These are phyloP conservation scores for Mycena leptocephala DNA, from an alignment of 768 basidiomycete genomes.

Conservation along the genomic window DNA sequence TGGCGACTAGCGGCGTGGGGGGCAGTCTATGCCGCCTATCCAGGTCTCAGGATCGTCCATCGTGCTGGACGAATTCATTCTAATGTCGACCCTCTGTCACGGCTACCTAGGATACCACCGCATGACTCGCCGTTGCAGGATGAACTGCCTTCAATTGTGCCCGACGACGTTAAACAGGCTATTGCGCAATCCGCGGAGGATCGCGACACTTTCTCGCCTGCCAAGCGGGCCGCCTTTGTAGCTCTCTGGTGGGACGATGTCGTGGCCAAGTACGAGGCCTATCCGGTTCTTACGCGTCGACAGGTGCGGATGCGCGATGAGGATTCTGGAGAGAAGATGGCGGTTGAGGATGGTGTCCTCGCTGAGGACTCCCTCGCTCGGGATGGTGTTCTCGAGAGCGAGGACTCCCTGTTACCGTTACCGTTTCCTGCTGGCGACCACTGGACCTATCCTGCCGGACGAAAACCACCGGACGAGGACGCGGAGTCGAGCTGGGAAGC, in stretches of 20 bases:
- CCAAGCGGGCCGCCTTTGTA: background rate
- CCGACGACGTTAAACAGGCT: background rate
- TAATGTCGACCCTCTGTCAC: slow-evolving; percentile 34
- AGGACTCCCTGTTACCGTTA: no score
- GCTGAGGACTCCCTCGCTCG: no score
- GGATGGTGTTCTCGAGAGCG: no score
- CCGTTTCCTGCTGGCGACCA: no score
- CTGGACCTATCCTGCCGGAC: no score
- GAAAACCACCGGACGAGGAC: no score
- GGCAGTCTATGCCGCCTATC: slow-evolving; percentile 45
- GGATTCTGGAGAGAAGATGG: no score
- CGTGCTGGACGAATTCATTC: slow-evolving; percentile 46
- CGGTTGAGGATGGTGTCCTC: no score
- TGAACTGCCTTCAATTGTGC: background rate
- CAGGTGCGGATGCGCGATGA: no score
- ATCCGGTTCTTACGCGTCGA: no score
- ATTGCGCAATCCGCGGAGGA: background rate
- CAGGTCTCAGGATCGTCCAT: slow-evolving; percentile 43
- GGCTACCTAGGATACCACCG: background rate
- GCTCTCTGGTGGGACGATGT: slow-evolving; percentile 12
- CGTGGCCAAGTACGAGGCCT: no score
- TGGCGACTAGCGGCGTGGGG: slow-evolving; percentile 46
- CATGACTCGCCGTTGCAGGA: background rate
- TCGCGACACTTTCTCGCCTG: background rate
- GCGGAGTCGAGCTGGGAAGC: no score